phyloP scores from a whole-genome alignment of 2,329 filamentous ascomycete species.

The Thelonectria olida region DNA sequence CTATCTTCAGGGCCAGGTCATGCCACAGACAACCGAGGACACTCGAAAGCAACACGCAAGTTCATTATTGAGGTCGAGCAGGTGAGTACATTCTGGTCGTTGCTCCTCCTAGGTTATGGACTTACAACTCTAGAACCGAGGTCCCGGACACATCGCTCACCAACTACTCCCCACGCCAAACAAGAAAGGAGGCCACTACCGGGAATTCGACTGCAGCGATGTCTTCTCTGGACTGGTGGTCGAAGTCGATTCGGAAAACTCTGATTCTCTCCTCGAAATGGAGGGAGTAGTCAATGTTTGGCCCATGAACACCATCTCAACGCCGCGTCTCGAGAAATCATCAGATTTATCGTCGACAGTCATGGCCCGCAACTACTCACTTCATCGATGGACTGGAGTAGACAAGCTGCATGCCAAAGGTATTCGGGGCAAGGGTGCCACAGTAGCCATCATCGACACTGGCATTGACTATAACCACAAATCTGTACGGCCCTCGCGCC shows the following conservation, averaged over 20 bases:
- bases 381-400: conserved; percentile 52
- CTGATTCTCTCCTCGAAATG: conserved; percentile 44
- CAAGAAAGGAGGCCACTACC: conserved; percentile 31
- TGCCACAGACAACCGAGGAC: conserved; percentile 4
- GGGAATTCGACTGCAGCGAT: conserved; percentile 46
- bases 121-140: conserved; percentile 30
- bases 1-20: background rate
- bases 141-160: conserved; percentile 29
- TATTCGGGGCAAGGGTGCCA: conserved; percentile 49
- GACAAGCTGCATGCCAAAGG: conserved; percentile 49
- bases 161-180: conserved; percentile 33
- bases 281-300: conserved; percentile 50
- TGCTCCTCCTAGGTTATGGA: background rate
- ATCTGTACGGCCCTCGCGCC: conserved; percentile 37
- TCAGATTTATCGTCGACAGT: conserved; percentile 21
- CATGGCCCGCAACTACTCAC: conserved; percentile 42
- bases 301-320: conserved; percentile 43
- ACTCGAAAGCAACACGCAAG: conserved; percentile 28
- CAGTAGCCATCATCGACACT: conserved; percentile 51
- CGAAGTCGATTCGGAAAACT: conserved; percentile 44
- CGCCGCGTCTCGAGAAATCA: conserved; percentile 26
- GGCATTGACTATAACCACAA: conserved; percentile 52
- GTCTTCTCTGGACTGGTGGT: conserved; percentile 48
- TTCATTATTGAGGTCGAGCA: conserved; percentile 40
- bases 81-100: conserved; percentile 24